Conservation (phyloP, 1,284 basidiomycete species). For the Cerioporus squamosus region DNA sequence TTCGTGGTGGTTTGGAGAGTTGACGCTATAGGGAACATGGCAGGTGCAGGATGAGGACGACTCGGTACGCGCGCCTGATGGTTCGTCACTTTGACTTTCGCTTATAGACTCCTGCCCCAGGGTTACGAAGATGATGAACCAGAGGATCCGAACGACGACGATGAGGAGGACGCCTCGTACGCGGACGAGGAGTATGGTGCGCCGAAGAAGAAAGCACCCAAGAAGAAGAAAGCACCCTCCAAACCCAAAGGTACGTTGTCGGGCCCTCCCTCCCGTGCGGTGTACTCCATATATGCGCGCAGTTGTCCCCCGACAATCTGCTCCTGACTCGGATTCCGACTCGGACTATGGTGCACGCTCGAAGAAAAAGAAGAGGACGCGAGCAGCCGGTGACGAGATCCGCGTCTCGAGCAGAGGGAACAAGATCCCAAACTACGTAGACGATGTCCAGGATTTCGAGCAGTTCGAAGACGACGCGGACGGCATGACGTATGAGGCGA, state of each 20-base stretch:
- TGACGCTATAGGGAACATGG: constrained; percentile 19
- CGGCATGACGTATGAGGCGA: constrained; percentile 56
- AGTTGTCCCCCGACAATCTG: constrained; percentile 51
- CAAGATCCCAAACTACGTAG: constrained; percentile 85
- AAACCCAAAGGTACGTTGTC: constrained; percentile 63
- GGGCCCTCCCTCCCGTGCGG: constrained; percentile 1
- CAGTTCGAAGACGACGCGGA: constrained; percentile 75
- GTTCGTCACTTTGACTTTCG: constrained; percentile 24
- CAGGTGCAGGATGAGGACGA: constrained; percentile 64
- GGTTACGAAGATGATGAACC: constrained; percentile 69
- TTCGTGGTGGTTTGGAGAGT: constrained; percentile 19
- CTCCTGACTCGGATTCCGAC: constrained; percentile 74
- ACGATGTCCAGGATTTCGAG: constrained; percentile 83
- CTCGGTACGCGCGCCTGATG: constrained; percentile 53
- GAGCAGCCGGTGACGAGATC: constrained; percentile 64
- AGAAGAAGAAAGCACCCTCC: constrained; percentile 69
- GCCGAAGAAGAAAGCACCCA: constrained; percentile 62
- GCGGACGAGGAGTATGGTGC: constrained; percentile 72
- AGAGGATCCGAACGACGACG: constrained; percentile 52
- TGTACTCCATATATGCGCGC: constrained; percentile 22
- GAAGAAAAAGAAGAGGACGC: constrained; percentile 83
- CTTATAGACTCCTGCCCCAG: constrained; percentile 40
- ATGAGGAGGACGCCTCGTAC: constrained; percentile 75
- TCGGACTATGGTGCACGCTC: constrained; percentile 87
- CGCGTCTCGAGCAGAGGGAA: constrained; percentile 83